phyloP scores from a whole-genome alignment of 2,329 filamentous ascomycete genomes.

The Pezicula radicicola region DNA sequence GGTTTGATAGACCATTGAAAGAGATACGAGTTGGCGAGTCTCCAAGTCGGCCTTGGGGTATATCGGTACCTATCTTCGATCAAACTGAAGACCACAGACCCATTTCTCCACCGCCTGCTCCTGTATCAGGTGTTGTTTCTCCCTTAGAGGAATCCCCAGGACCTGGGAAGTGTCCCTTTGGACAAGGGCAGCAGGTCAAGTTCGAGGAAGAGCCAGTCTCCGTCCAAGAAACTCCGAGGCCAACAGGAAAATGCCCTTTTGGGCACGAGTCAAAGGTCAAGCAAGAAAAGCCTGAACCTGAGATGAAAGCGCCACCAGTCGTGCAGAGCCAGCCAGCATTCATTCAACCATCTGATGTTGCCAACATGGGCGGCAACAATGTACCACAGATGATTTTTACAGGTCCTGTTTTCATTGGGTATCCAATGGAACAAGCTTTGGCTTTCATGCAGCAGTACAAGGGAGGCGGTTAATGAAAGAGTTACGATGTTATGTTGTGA shows the following conservation, averaged over 20 bases:
- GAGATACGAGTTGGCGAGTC: slow-evolving; percentile 93
- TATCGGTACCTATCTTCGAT: slow-evolving; percentile 68
- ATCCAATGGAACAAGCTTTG: slow-evolving; percentile 79
- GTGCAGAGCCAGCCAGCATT: slow-evolving; percentile 46
- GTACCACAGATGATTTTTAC: slow-evolving; percentile 79
- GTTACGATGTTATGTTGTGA: too few species aligned
- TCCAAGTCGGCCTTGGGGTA: slow-evolving; percentile 90
- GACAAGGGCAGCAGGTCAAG: slow-evolving; percentile 16
- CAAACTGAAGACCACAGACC: slow-evolving; percentile 37
- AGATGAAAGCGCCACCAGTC: slow-evolving; percentile 16
- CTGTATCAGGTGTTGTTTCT: slow-evolving; percentile 28
- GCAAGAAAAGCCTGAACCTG: not conserved
- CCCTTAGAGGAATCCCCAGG: slow-evolving; percentile 19
- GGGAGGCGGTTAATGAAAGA: slow-evolving; percentile 5
- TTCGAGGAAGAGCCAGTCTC: slow-evolving; percentile 3
- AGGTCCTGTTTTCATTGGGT: slow-evolving; percentile 91
- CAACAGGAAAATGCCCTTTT: slow-evolving; percentile 22
- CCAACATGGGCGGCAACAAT: slow-evolving; percentile 7
- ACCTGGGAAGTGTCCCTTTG: slow-evolving; percentile 56
- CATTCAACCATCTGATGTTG: slow-evolving; percentile 40
- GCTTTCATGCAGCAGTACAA: slow-evolving; percentile 59
- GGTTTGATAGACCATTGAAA: slow-evolving; percentile 81
- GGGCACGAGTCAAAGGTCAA: slow-evolving; percentile 33
- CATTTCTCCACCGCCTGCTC: slow-evolving; percentile 55
- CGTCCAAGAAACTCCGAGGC: slow-evolving; percentile 9